phyloP scores from a whole-genome alignment of 2,329 filamentous ascomycete species.

The Penicillium sclerotiorum region DNA sequence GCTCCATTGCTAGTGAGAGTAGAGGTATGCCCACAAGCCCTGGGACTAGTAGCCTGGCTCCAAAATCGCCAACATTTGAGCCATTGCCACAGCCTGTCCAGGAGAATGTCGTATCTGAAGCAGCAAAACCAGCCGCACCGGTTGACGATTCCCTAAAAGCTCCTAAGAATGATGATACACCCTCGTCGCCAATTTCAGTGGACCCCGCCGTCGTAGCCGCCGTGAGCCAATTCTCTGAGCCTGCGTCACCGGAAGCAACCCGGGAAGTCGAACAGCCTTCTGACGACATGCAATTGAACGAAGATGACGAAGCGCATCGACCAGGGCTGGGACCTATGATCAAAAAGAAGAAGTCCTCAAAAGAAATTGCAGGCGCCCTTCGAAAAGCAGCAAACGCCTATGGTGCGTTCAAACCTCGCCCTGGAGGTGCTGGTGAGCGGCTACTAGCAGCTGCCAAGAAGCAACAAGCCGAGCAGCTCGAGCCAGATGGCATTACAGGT shows the following conservation, averaged over 20 bases:
- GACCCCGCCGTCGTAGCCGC: slow-evolving; percentile 19
- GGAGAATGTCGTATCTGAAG: slow-evolving; percentile 11
- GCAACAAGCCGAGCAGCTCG: slow-evolving; percentile 62
- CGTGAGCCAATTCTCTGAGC: slow-evolving; percentile 4
- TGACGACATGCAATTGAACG: slow-evolving; percentile 32
- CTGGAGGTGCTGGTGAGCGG: slow-evolving; percentile 82
- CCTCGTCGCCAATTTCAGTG: slow-evolving; percentile 13
- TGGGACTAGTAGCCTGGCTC: slow-evolving; percentile 29
- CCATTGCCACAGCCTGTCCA: slow-evolving; percentile 12
- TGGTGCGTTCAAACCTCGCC: slow-evolving; percentile 81
- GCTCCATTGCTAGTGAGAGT: slow-evolving; percentile 28
- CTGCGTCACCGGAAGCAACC: background rate
- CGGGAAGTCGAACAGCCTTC: slow-evolving; percentile 13
- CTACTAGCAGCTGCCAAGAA: slow-evolving; percentile 61
- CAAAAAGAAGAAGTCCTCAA: slow-evolving; percentile 73
- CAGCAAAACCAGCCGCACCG: slow-evolving; percentile 19
- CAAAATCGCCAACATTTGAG: slow-evolving; percentile 31
- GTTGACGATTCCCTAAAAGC: slow-evolving; percentile 26
- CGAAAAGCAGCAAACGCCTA: slow-evolving; percentile 75
- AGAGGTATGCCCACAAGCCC: slow-evolving; percentile 22
- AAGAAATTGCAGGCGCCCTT: slow-evolving; percentile 72
- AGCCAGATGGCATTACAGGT: slow-evolving; percentile 84
- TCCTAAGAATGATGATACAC: slow-evolving; percentile 11
- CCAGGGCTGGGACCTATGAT: slow-evolving; percentile 90
- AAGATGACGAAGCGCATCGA: slow-evolving; percentile 58